phyloP scores from a whole-genome alignment of 1,284 basidiomycete genomes.

The Pyrrhoderma noxium region DNA sequence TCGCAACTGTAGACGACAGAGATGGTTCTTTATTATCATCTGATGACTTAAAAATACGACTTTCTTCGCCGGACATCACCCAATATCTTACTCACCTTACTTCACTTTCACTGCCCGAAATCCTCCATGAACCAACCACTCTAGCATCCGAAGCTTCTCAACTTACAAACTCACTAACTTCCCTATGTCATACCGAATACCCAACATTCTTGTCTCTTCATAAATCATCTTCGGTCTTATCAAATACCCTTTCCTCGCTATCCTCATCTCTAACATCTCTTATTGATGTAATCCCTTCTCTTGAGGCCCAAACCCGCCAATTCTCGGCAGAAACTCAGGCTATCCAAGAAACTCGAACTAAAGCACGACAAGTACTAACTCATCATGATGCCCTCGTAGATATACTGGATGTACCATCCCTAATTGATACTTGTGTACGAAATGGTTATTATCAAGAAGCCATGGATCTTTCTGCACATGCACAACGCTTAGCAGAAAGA shows the following conservation, averaged over 20 bases:
- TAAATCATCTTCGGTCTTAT: constrained; percentile 61
- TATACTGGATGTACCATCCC: constrained; percentile 79
- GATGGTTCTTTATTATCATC: not conserved
- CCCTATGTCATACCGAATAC: constrained; percentile 83
- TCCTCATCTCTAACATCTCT: constrained; percentile 62
- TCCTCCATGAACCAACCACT: constrained; percentile 62
- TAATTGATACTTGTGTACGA: constrained; percentile 87
- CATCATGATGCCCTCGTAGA: constrained; percentile 89
- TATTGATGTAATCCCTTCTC: constrained; percentile 60
- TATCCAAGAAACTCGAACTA: constrained; percentile 59
- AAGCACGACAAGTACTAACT: constrained; percentile 76
- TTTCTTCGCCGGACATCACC: constrained; percentile 22
- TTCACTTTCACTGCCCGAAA: constrained; percentile 53
- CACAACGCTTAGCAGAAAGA: constrained; percentile 37
- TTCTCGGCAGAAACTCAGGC: constrained; percentile 54
- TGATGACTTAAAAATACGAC: not conserved
- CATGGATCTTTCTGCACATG: constrained; percentile 71
- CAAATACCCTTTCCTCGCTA: constrained; percentile 54
- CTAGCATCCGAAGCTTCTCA: constrained; percentile 78
- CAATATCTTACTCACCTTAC: constrained; percentile 60
- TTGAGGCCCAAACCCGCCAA: constrained; percentile 60
- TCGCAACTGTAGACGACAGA: constrained; percentile 4
- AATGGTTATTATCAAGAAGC: constrained; percentile 90
- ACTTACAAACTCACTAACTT: constrained; percentile 79
- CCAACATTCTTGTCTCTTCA: constrained; percentile 83